Conservation (phyloP, 768 basidiomycete genomes). For the Mycena venus region DNA sequence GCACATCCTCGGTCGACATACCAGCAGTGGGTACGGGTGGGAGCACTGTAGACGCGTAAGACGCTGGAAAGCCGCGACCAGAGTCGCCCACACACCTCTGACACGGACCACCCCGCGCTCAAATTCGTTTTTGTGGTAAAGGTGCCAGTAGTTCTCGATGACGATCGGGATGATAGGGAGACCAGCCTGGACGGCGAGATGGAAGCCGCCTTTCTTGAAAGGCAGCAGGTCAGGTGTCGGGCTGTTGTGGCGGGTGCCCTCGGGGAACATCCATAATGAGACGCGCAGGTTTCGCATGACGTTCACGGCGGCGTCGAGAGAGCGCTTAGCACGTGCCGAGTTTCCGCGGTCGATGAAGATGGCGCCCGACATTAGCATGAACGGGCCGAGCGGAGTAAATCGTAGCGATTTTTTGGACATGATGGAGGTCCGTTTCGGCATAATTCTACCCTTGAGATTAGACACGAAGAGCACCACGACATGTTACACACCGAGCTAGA, state of each 20-base stretch:
- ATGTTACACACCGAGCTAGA: conserved; percentile 75
- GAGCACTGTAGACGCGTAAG: conserved; percentile 71
- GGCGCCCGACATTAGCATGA: conserved; percentile 89
- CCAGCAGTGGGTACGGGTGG: conserved; percentile 87
- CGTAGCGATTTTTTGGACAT: conserved; percentile 94
- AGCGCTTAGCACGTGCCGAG: conserved; percentile 77
- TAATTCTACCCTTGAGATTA: conserved; percentile 64
- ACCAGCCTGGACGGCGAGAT: conserved; percentile 91
- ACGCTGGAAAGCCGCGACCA: not conserved
- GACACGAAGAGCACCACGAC: conserved; percentile 1
- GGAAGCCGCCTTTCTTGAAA: conserved; percentile 99
- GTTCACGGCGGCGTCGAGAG: conserved; percentile 82
- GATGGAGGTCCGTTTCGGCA: conserved; percentile 87
- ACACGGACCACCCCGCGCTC: conserved; percentile 83
- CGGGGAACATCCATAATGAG: conserved; percentile 96
- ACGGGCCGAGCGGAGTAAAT: conserved; percentile 91
- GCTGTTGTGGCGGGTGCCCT: conserved; percentile 89
- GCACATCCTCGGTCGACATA: conserved; percentile 78
- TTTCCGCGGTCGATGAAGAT: conserved; percentile 94
- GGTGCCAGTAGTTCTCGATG: conserved; percentile 91
- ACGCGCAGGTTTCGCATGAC: conserved; percentile 78
- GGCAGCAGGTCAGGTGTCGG: conserved; percentile 79
- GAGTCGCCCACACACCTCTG: conserved; percentile 68
- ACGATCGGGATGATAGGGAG: conserved; percentile 94
- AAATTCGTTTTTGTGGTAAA: conserved; percentile 86